phyloP scores from a whole-genome alignment of 768 basidiomycete genomes.

The Amanita molliuscula region DNA sequence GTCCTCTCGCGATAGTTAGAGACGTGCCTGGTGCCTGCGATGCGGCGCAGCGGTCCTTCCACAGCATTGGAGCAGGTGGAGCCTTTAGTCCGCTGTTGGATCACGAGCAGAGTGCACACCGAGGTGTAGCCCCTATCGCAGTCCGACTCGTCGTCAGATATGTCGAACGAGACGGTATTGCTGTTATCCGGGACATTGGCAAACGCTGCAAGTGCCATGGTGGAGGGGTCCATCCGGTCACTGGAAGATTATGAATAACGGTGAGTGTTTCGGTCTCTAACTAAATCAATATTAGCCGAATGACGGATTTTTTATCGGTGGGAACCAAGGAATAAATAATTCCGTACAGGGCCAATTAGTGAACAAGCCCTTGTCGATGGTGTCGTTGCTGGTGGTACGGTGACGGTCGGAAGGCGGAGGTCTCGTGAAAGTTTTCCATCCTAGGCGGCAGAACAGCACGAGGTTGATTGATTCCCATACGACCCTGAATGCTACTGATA shows the following conservation, averaged over 20 bases:
- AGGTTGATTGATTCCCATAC: neutral
- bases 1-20: slow-evolving; percentile 8
- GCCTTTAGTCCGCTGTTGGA: neutral
- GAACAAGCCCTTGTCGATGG: neutral
- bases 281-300: neutral
- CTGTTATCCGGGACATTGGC: neutral
- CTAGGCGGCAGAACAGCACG: neutral
- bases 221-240: neutral
- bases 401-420: neutral
- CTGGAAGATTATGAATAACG: neutral
- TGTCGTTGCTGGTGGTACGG: neutral
- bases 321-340: neutral
- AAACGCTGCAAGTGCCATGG: slow-evolving; percentile 1
- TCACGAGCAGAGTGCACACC: neutral
- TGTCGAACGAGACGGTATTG: slow-evolving; percentile 2
- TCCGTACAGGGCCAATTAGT: too few relatives aligned
- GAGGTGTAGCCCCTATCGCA: neutral
- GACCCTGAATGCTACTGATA: neutral
- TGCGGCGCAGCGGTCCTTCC: neutral
- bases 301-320: neutral
- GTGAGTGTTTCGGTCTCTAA: neutral
- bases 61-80: neutral
- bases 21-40: slow-evolving; percentile 7
- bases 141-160: slow-evolving; percentile 7
- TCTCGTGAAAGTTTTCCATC: neutral